Base-by-base conservation (phyloP, 108 stramenopile species). In the Cylindrotheca fusiformis region DNA sequence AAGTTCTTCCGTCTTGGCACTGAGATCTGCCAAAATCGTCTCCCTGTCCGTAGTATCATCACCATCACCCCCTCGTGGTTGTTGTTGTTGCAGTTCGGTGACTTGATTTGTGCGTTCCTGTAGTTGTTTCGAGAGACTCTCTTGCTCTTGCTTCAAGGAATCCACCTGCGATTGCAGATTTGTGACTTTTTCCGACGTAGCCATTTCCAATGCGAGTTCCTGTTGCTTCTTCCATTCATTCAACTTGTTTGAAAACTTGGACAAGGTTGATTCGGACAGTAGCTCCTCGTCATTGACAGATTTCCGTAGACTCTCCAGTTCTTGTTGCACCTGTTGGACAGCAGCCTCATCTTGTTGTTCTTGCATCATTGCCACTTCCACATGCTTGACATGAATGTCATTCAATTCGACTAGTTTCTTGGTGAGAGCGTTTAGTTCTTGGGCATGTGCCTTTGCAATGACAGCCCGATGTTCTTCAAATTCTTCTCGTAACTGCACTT, bases 181-280 rank as follows among this genome's bases (percentile, higher is more conserved):
- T 6, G 36, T 41, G 6, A 10, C 36, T 41, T 41, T 41, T 41
- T 41, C 14, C 36, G 36, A 41, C 36, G 36, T 10, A 10, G 36
- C 6, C 36, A 41, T 6, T 41, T 41, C 10, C 36, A 41, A 14
- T 41, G 36, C 36, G 6, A 10, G 36, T 41, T 41, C 10, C 10
- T 41, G 36, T 5, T 65, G 36, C 21, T 31, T 28, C 41, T 59
- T 55, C 0, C 22, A 4, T 2, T 33, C 17, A 10, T 22, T 8
- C 12, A 55, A 12, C 25, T 61, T 50, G 2, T 47, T n/a, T n/a
- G 57, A 28, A 22, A 30, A 21, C 20, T 44, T 46, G 41, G 58
- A 17, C 33, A 33, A 48, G 4, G 55, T 31, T 25, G 48, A 25
- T 29, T 68, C 56, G 12, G 50, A 33, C 26, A 58, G 46, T 22